Base-by-base conservation (phyloP, 2,329 filamentous ascomycete genomes). In the Phyllosticta citribraziliensis region DNA sequence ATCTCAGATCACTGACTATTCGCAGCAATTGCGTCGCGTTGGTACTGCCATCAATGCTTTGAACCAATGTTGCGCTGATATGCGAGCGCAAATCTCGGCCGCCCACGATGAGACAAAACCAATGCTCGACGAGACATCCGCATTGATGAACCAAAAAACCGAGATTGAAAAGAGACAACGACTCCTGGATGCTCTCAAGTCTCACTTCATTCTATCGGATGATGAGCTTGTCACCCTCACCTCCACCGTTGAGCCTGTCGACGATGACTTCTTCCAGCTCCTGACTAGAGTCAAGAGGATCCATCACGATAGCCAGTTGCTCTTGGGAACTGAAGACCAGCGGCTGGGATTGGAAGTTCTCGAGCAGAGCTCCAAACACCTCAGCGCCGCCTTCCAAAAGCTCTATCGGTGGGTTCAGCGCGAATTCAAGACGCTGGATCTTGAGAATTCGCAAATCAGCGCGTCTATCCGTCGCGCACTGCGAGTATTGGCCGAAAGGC, bases 331-430 rank as follows among this genome's bases (percentile, higher is more conserved):
- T 30, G 92, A 97, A 72, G 90, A 91, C 67, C 92, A 97, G 74
- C 86, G 87, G 9, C 77, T 97, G 0, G 94, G 93, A 0, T 79
- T 95, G 3, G 92, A 97, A 68, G 83, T 97, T 56, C 92, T 97
- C 81, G 93, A 97, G 64, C 85, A 93, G 72, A 93, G 87, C 60
- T 92, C 91, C 0, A 91, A 90, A 63, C 85, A 90, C 64, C 81
- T 99, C 56, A 94, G 96, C 69, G 82, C 87, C 17, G 93, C 90
- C 5, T 99, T 94, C 67, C 93, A 99, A 71, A 99, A 97, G 71
- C 82, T 99, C 2, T 97, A 96, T 74, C 86, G 90, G 67, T 99
- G 93, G 93, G 86, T 96, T 20, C 92, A 97, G 71, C 86, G 88
- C 63, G 91, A 97, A 68, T 95, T 99, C 76, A 96, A 92, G 72